Evolutionary conservation across 1,139 yeast genomes (phyloP), one percentile per base, ranked within the genome.

Genomic region (Kodamaea fungicola): DNA sequence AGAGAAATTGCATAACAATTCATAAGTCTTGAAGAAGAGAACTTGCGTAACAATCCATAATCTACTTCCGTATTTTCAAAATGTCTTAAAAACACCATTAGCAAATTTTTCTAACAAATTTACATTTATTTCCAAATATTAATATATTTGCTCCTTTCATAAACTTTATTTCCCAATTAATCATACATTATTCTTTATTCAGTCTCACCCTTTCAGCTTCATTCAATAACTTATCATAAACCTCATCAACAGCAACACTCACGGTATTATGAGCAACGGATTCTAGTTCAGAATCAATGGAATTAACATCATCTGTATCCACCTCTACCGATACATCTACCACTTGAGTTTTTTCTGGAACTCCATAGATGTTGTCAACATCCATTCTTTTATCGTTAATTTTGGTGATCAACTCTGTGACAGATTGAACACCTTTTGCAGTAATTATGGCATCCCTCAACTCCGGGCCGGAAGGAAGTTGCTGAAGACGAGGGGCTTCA

Each of bases 391-490:
- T 70, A 37, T 61, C 65, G 50, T 76, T 78, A 37, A 86, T 83
- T 47, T 77, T 81, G 38, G 74, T 78, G 50, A 87, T 83, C 49
- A 85, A 70, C 42, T 83, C 88, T 9, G 75, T 73, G 6, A 85
- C 85, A 12, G 84, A 76, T 42, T 80, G 81, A 38, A 83, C 77
- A 39, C 94, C 94, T 51, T 84, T 84, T 3, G 90, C 90, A 39
- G 78, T 77, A 37, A 84, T 79, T 32, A 84, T 81, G 0, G 92
- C 89, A 43, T 82, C 86, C 42, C 95, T 67, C 29, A 86, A 64
- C 53, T 84, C 89, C 3, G 81, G 72, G 12, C 95, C 95, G 0
- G 90, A 78, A 1, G 90, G 90, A 35, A 83, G 66, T 35, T 64
- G 64, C 39, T 64, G 67, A 30, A 71, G 56, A 2, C 61, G 51